Conservation (phyloP, 148 eudicot genomes). For the Fallopia convolvulus region DNA sequence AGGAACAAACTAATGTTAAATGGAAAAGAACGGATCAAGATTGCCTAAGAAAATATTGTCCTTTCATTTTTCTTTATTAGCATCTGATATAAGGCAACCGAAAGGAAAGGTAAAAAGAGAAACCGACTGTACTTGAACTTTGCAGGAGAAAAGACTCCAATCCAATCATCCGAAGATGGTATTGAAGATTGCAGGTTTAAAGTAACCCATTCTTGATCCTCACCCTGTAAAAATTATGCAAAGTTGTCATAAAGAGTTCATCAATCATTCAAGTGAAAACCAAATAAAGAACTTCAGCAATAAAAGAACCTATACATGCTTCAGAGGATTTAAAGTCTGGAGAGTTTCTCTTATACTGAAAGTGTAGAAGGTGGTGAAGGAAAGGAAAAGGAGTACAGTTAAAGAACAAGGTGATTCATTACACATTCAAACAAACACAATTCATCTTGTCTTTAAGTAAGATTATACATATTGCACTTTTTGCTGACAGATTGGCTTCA, state of each 20-base stretch:
- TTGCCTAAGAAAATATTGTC: background rate
- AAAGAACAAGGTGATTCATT: background rate
- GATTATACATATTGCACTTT: background rate
- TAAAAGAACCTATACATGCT: background rate
- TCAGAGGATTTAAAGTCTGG: background rate
- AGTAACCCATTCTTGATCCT: constrained; percentile 66
- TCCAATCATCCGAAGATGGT: constrained; percentile 76
- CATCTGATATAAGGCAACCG: background rate
- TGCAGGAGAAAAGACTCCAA: constrained; percentile 92
- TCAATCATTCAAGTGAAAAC: background rate
- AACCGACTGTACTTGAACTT: constrained; percentile 27
- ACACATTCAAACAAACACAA: background rate
- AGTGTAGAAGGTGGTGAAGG: background rate
- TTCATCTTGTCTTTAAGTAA: background rate
- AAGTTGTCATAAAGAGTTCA: background rate
- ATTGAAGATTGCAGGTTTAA: constrained; percentile 43
- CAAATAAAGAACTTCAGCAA: background rate
- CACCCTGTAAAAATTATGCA: constrained; percentile 42
- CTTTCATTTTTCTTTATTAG: background rate
- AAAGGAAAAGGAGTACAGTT: background rate
- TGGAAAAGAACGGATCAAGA: background rate
- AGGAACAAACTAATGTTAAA: background rate
- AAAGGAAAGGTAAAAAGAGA: background rate
- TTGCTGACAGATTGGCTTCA: background rate
- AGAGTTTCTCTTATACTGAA: background rate